Evolutionary conservation across 148 eudicot species (phyloP), one percentile per base, ranked within the genome.

Genomic region (Rheum nobile): DNA sequence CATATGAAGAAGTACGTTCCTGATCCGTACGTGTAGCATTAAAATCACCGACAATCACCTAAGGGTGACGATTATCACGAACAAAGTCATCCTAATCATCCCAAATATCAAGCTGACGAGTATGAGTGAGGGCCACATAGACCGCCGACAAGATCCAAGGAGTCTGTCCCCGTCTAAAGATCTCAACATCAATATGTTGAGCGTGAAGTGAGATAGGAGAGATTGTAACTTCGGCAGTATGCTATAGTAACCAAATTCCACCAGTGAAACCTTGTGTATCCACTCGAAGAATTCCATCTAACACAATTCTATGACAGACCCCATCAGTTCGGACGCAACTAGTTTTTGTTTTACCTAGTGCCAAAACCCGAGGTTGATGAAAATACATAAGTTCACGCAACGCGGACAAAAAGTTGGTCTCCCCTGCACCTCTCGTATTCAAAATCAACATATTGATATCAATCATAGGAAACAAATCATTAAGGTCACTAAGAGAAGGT

Each of bases 141-240:
- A 42, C 44, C 13, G 44, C 9, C 0, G 44, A 6, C 0, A 42
- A 2, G 0, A 68, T 68, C 46, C 72, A 68, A 0, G 24, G 72
- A 0, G 17, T 9, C 2, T 35, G 21, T 0, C 22, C 41, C 2
- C 9, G 13, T 4, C 44, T 37, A 4, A 4, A 12, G 0, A 68
- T 6, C 34, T 68, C 72, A 0, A 37, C 43, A 0, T 42, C 34
- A 7, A 68, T 37, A 6, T 35, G 44, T 17, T 68, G 46, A 2
- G 46, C 1, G 11, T 34, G 24, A 2, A 32, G 8, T 0, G n/a
- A 32, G 0, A 68, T 0, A 0, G 22, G 41, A 6, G 0, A 32
- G 2, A 68, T 7, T 16, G 3, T 0, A 0, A 68, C 21, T 0
- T 32, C 22, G 1, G 5, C 0, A 0, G 0, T 4, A 1, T 19